Conservation (phyloP, 352 stramenopile genomes). For the Pythium apleroticum region DNA sequence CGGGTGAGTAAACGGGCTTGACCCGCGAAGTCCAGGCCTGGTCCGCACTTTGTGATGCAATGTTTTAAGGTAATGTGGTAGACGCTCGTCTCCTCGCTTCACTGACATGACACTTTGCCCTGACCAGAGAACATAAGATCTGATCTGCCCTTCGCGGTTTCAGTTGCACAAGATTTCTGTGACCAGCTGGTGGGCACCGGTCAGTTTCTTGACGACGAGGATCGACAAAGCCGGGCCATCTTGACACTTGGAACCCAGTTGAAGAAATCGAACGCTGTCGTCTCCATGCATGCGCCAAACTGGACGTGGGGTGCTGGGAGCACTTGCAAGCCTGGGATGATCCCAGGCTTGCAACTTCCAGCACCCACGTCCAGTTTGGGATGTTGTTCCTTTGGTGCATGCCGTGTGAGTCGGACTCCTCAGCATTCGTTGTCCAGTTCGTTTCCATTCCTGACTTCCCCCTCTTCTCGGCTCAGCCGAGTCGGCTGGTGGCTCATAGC, state of each 20-base stretch:
- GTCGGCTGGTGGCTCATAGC: neutral
- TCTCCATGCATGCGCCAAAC: too few species aligned
- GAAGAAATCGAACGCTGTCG: slow-evolving; percentile 1
- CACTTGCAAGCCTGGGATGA: too few species aligned
- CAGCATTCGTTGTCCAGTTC: neutral
- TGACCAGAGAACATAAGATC: neutral
- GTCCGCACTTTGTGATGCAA: too few species aligned
- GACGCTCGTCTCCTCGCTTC: neutral
- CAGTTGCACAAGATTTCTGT: neutral
- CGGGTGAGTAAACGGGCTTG: neutral
- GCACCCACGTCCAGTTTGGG: too few species aligned
- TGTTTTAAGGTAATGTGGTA: neutral
- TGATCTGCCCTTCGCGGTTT: neutral
- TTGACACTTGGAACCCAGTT: neutral
- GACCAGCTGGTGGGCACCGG: neutral
- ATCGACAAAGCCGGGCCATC: neutral
- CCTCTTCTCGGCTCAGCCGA: neutral
- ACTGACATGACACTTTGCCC: neutral
- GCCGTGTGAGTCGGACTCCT: neutral
- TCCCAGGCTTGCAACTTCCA: neutral
- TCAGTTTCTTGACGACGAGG: neutral
- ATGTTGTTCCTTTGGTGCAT: too few species aligned
- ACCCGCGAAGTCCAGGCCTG: too few species aligned
- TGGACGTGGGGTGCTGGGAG: too few species aligned
- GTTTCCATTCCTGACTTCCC: slow-evolving; percentile 12